Base-by-base conservation (phyloP, 2,329 filamentous ascomycete genomes). In the Neofusicoccum cordaticola region DNA sequence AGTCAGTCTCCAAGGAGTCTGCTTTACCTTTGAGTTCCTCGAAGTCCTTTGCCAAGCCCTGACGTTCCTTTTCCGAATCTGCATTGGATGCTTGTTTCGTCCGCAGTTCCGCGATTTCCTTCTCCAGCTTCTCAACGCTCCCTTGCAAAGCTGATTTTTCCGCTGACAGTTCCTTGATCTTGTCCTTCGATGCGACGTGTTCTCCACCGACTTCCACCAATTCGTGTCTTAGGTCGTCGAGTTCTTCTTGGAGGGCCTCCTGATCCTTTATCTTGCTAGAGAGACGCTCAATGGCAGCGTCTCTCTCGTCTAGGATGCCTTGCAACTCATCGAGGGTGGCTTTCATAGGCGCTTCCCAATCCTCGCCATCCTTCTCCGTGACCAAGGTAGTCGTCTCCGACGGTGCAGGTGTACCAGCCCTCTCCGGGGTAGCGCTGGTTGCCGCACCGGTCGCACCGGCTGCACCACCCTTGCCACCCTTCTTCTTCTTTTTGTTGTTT, bases 401-500 rank as follows among this genome's bases (percentile, higher is more conserved):
- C 13, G 61, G 61, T 22, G 61, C 61, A 17, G 81, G 77, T 6
- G 77, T 75, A 6, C 76, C 22, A 35, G 63, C 12, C n/a, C 67
- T 60, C 15, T 66, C 68, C n/a, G 66, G 64, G 7, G 67, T 62
- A 35, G 48, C 64, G 3, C 60, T 65, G 13, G 60, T 45, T 0
- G 68, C 63, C 61, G 34, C n/a, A 12, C 35, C 48, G 35, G 68
- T 62, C 58, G 34, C n/a, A 12, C 35, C 48, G 35, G 61, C 62
- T 2, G 69, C 52, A 31, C 67, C 39, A 63, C 69, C 76, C 68
- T 85, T 86, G 37, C 83, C 85, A 17, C 86, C 87, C 81, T 93
- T 94, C 78, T 89, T 90, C 84, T 96, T 97, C 82, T 94, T 96
- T 75, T 91, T 82, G 69, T 81, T 82, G 68, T 93, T 96, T 77